Evolutionary conservation across 1,139 yeast species (phyloP).

Genomic region (Candida sojae): DNA sequence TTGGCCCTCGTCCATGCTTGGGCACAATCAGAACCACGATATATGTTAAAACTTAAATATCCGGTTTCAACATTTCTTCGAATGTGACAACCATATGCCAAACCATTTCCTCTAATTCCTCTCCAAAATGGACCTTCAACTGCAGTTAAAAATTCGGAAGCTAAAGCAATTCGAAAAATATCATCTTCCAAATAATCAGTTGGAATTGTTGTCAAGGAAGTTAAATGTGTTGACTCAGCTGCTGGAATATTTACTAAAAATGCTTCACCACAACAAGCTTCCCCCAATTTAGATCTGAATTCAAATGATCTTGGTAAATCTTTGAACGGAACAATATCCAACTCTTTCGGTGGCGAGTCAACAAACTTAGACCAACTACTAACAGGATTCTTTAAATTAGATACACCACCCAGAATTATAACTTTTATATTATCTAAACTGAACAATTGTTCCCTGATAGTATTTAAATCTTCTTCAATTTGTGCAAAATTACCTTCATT

Average conservation of each 20-base stretch:
- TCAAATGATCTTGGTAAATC: conserved; percentile 55
- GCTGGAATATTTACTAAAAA: conserved; percentile 76
- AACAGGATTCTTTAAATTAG: conserved; percentile 53
- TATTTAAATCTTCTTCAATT: conserved; percentile 57
- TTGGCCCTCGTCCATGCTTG: conserved; percentile 72
- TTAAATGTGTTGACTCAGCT: conserved; percentile 80
- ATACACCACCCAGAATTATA: conserved; percentile 70
- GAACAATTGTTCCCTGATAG: conserved; percentile 59
- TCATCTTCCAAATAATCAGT: conserved; percentile 67
- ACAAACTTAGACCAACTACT: conserved; percentile 60
- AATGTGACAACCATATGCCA: conserved; percentile 86
- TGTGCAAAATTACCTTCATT: conserved; percentile 50
- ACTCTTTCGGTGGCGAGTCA: conserved; percentile 10
- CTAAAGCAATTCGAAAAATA: conserved; percentile 68
- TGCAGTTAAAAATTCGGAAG: conserved; percentile 76
- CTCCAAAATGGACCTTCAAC: conserved; percentile 98
- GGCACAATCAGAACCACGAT: conserved; percentile 82
- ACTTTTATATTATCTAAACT: conserved; percentile 63
- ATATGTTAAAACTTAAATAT: conserved; percentile 62
- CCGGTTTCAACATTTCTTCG: conserved; percentile 66
- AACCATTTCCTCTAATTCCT: conserved; percentile 92
- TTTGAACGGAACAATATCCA: conserved; percentile 19
- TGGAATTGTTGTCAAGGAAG: conserved; percentile 63
- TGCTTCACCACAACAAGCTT: conserved; percentile 54
- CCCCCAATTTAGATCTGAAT: conserved; percentile 60